Evolutionary conservation across 345 rosid genomes (phyloP).

Genomic region (Eucalyptus curtisii): DNA sequence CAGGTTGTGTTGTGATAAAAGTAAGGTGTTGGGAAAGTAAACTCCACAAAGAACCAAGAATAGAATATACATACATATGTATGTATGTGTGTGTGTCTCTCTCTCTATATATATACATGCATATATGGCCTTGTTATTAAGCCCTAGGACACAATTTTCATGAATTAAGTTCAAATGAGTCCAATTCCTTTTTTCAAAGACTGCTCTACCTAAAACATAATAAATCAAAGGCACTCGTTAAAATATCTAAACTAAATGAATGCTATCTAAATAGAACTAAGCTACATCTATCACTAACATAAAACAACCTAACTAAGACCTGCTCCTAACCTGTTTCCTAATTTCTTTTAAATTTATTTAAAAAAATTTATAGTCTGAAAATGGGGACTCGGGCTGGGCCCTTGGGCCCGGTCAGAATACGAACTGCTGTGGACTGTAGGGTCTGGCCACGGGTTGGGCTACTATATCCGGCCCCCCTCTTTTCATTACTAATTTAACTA

Average conservation of each 20-base stretch:
- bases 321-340: too few species aligned
- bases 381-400: neutral
- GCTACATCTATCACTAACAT: neutral
- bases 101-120: too few species aligned
- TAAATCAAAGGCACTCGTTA: neutral
- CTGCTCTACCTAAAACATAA: neutral
- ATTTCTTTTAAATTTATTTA: too few species aligned
- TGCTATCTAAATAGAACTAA: neutral
- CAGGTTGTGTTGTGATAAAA: too few species aligned
- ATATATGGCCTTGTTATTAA: too few species aligned
- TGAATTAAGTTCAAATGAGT: neutral
- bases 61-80: too few species aligned
- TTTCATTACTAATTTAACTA: accelerated
- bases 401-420: neutral
- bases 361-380: accelerated
- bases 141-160: too few species aligned
- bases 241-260: too few species aligned
- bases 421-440: neutral
- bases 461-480: neutral
- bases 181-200: neutral
- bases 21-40: too few species aligned
- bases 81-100: too few species aligned
- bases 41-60: too few species aligned
- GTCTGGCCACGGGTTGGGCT: neutral
- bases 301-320: too few species aligned